Base-by-base conservation (phyloP, 192 early-diverging fungal species). In the Coemansia asiatica region DNA sequence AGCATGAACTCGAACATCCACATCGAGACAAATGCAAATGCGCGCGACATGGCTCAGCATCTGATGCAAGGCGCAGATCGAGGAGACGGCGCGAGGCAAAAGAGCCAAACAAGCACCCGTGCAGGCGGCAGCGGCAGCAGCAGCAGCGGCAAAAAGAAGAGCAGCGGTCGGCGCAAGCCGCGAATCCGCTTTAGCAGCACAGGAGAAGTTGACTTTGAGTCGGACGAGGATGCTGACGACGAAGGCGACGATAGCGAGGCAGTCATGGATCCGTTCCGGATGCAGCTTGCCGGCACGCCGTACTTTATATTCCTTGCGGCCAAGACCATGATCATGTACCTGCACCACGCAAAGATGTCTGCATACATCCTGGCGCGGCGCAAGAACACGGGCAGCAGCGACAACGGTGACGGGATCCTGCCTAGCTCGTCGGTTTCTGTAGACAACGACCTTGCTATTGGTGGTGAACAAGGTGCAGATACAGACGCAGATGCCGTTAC, bases 1-100 rank as follows among this genome's bases (percentile, higher is more conserved):
- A 81, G 79, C 60, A 75, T 81, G 79, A 81, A 81, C 67, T 57
- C 66, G 66, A 81, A 81, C 57, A 81, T 81, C 60, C 79, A 75
- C 64, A 81, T 81, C 51, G 79, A 81, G 64, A 81, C 79, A 46
- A 81, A 81, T 33, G 78, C 78, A 49, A 81, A 75, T 21, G 72
- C 72, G 8, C 66, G 67, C 67, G 64, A 67, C 38, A 40, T 47
- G 51, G 38, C 49, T 22, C 6, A 31, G 22, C 44, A 51, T 53
- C 46, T 49, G n/a, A 49, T 51, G 25, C 16, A 33, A 12, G 60
- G 31, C 36, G 58, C 40, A 15, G n/a, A 13, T 10, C n/a, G n/a
- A n/a, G n/a, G n/a, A n/a, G 40, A 44, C 12, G 8, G 40, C 40
- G 40, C 10, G 40, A 5, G 15, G 40, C 40, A 5, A 44, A 44